phyloP scores from a whole-genome alignment of 208 protist genomes.

The Trypanosoma brucei region DNA sequence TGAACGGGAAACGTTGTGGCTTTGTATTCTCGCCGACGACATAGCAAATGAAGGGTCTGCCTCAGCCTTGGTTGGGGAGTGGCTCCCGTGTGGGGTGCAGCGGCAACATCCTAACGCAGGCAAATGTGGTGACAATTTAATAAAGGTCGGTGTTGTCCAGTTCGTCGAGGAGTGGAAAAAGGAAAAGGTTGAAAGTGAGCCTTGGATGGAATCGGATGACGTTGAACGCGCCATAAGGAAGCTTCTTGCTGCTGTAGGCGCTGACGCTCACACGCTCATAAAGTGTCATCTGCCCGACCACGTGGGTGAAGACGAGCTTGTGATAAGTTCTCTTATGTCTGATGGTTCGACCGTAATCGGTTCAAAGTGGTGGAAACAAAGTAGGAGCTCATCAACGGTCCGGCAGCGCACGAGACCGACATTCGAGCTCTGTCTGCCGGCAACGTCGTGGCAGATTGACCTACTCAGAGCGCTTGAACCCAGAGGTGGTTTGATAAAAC shows the following conservation, averaged over 20 bases:
- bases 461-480: slow-evolving; percentile 37
- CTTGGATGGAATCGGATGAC: background rate
- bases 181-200: background rate
- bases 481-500: background rate
- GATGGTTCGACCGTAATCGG: background rate
- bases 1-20: slow-evolving; percentile 36
- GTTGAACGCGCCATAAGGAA: background rate
- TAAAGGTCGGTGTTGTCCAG: slow-evolving; percentile 24
- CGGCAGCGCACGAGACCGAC: background rate
- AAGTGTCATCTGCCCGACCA: slow-evolving; percentile 3
- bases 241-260: slow-evolving; percentile 1
- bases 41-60: slow-evolving; percentile 22
- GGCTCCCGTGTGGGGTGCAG: slow-evolving; percentile 9
- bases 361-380: background rate
- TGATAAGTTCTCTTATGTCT: background rate
- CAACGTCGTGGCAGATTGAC: slow-evolving; percentile 48
- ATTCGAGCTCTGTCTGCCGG: slow-evolving; percentile 62
- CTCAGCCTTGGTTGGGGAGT: slow-evolving; percentile 2
- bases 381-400: background rate
- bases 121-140: slow-evolving; percentile 15
- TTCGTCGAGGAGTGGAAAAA: slow-evolving; percentile 8
- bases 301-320: background rate
- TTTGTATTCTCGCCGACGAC: slow-evolving; percentile 66
- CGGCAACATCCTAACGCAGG: background rate
- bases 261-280: background rate